Conservation (phyloP, 2,329 filamentous ascomycete genomes). For the Fonsecaea erecta region DNA sequence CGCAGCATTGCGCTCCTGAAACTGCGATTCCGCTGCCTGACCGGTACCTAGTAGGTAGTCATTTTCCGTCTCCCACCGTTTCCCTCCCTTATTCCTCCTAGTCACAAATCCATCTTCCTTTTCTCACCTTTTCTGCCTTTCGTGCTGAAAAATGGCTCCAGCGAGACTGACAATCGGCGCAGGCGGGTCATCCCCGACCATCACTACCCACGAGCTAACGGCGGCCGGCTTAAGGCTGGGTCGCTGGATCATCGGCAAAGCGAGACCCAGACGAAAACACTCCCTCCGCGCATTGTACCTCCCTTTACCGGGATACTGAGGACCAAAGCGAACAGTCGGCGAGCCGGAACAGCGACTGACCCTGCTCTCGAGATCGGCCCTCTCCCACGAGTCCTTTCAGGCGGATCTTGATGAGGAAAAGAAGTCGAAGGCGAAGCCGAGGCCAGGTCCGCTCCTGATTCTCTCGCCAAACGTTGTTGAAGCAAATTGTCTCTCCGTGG, state of each 20-base stretch:
- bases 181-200: constrained; percentile 23
- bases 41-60: neutral
- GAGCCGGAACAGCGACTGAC: neutral
- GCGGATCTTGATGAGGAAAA: constrained; percentile 8
- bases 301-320: neutral
- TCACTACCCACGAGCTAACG: constrained; percentile 24
- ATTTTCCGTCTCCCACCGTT: neutral
- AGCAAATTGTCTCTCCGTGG: constrained; percentile 21
- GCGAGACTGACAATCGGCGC: constrained; percentile 8
- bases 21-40: too few species aligned
- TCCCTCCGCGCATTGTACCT: neutral
- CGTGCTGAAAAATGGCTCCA: constrained; percentile 17
- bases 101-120: neutral
- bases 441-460: neutral
- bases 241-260: constrained; percentile 22
- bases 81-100: neutral
- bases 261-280: constrained; percentile 17
- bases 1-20: neutral
- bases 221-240: constrained; percentile 15
- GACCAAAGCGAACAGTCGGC: neutral
- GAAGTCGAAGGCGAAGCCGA: constrained; percentile 17
- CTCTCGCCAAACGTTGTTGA: neutral
- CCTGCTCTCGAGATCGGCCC: neutral
- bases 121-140: neutral
- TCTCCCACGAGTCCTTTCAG: neutral